Base-by-base conservation (phyloP, 2,329 filamentous ascomycete species). In the Aschersonia sp. region DNA sequence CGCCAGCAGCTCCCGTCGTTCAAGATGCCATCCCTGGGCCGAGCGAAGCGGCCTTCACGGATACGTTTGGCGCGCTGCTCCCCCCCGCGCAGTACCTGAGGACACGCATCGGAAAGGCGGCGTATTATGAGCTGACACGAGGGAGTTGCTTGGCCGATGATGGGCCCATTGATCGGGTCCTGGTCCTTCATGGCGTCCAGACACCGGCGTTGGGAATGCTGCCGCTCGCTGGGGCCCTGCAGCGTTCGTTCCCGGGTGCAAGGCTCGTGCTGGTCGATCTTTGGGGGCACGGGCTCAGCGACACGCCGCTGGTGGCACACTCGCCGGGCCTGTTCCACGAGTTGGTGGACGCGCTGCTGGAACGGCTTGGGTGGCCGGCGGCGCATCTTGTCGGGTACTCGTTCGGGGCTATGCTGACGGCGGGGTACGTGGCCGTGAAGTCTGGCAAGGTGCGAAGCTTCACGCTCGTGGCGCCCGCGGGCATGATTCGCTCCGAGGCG, bases 271-370 rank as follows among this genome's bases (percentile, higher is more conserved):
- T 74, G 1, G 20, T 73, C 10, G 74, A 77, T 48, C 64, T 70
- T 9, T 77, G 71, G 71, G 74, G 74, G 31, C 74, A 77, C 46
- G 73, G 73, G 0, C 56, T 77, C n/a, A 68, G 61, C 31, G 67
- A 70, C 5, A 75, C 72, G 0, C 73, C 73, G 0, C 3, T 70
- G 1, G 31, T 55, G 0, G 54, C 72, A 0, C 71, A 76, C 47
- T 59, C 59, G 0, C 52, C 66, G 0, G 40, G 47, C 0, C 50
- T 75, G 1, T 76, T 77, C 48, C 66, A 72, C 44, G 12, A 12
- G 0, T 54, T 71, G 3, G 47, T 77, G 0, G 61, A 68, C 4
- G 50, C 50, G 0, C 31, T 76, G 1, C 52, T 77, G 4, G 56
- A 55, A 1, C 54, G 62, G 3, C 51, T 77, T 0, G 9, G 47